Base-by-base conservation (phyloP, 2,329 filamentous ascomycete genomes). In the Stromatinia cepivora region DNA sequence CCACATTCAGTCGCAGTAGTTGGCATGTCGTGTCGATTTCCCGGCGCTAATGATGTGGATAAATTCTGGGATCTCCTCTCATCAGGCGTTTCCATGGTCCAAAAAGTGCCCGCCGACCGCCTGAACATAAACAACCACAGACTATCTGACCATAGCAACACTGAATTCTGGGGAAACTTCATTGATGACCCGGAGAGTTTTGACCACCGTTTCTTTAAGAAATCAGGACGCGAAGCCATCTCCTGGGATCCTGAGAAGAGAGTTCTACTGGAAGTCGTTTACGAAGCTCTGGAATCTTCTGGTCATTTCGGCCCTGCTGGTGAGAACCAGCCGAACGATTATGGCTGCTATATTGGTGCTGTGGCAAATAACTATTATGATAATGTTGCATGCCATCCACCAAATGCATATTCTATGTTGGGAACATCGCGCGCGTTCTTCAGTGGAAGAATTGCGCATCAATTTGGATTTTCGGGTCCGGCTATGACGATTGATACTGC, bases 251-350 rank as follows among this genome's bases (percentile, higher is more conserved):
- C 28, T 34, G 53, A 92, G 85, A 90, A 92, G 77, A 85, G 91
- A 73, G 83, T 93, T 73, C 88, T 90, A 4, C 81, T 94, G 39
- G 87, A 89, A n/a, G 92, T 90, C 3, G 90, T 90, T 0, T 94
- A 93, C 74, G 90, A 94, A 77, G 91, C 91, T 0, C 82, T 94
- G 61, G 91, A 94, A 78, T 91, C 91, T 86, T 88, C 88, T 45
- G 69, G 66, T 20, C 64, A 70, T 91, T 90, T 4, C 90, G 48
- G 57, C 50, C 63, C 56, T 42, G 56, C 62, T n/a, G 61, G 63
- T 1, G 59, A 69, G 15, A 45, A 65, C 7, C 88, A 92, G 15
- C 25, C 8, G 45, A 42, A 71, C 11, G 63, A 73, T 28, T 34
- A 50, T 63, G 72, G 71, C 13, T 71, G 58, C 52, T 76, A 64